Conservation (phyloP, 208 protist species). For the Lotmaria passim region DNA sequence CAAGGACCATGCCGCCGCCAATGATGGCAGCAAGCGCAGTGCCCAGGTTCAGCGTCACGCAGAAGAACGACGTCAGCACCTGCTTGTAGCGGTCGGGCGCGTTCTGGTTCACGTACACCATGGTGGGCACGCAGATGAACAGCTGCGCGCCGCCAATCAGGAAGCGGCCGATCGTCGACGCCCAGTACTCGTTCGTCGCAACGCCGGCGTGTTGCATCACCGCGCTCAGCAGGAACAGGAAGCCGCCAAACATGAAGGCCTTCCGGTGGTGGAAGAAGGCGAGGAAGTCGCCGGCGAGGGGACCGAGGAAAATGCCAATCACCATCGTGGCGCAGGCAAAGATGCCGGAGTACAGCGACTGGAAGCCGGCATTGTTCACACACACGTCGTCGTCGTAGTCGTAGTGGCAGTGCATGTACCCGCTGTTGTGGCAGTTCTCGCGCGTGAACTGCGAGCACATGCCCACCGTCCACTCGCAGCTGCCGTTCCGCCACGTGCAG, state of each 20-base stretch:
- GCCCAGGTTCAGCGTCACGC: slow-evolving; percentile 74
- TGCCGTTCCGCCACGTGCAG: slow-evolving; percentile 14
- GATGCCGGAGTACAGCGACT: slow-evolving; percentile 13
- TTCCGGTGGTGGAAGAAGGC: slow-evolving; percentile 20
- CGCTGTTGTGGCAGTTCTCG: slow-evolving; percentile 14
- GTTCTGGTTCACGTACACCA: slow-evolving; percentile 78
- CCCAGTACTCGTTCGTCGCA: slow-evolving; percentile 57
- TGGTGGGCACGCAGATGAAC: slow-evolving; percentile 52
- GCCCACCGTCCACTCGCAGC: slow-evolving; percentile 17
- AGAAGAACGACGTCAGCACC: slow-evolving; percentile 74
- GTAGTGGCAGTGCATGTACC: slow-evolving; percentile 25
- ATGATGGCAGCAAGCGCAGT: slow-evolving; percentile 72
- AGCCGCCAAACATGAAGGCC: slow-evolving; percentile 33
- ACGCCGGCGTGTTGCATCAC: slow-evolving; percentile 59
- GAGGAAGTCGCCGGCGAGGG: slow-evolving; percentile 12
- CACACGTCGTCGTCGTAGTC: slow-evolving; percentile 12
- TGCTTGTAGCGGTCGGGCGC: slow-evolving; percentile 52
- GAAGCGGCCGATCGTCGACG: slow-evolving; percentile 61
- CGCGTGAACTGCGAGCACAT: slow-evolving; percentile 14
- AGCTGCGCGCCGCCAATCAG: slow-evolving; percentile 64
- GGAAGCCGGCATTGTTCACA: slow-evolving; percentile 11
- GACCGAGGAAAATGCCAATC: slow-evolving; percentile 14
- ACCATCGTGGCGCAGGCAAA: slow-evolving; percentile 18
- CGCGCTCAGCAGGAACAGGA: slow-evolving; percentile 51
- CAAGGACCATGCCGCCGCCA: slow-evolving; percentile 57